Evolutionary conservation across 1,139 yeast species (phyloP).

Genomic region (Debaryomyces coudertii): DNA sequence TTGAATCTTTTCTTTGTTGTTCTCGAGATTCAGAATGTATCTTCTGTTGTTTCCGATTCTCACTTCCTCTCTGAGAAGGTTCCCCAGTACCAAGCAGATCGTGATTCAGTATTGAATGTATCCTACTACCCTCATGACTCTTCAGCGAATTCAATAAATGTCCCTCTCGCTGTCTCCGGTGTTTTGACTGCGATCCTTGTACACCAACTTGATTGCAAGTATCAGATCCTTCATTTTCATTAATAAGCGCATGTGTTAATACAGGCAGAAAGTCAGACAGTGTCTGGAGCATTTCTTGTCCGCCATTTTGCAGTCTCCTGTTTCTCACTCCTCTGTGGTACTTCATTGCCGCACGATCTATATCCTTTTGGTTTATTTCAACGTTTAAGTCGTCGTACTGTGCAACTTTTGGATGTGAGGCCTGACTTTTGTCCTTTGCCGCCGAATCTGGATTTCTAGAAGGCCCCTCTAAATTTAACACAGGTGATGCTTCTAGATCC

Average conservation of each 20-base stretch:
- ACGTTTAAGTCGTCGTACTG: neutral
- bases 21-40: too few relatives aligned
- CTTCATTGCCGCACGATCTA: slow-evolving; percentile 7
- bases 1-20: neutral
- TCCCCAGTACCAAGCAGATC: neutral
- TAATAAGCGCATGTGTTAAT: neutral
- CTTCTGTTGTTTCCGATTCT: neutral
- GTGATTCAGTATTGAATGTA: neutral
- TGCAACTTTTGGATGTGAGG: neutral
- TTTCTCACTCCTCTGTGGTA: neutral
- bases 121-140: neutral
- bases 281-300: neutral
- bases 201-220: neutral
- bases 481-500: neutral
- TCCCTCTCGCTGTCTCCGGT: neutral
- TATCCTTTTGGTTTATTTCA: slow-evolving; percentile 8
- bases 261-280: neutral
- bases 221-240: neutral
- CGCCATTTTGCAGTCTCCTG: neutral
- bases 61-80: neutral
- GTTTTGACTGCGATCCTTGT: neutral
- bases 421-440: neutral
- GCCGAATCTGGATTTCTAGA: neutral
- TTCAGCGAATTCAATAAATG: neutral
- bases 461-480: neutral